Evolutionary conservation across 2,329 filamentous ascomycete species (phyloP).

Genomic region (Pseudogymnoascus sp.): DNA sequence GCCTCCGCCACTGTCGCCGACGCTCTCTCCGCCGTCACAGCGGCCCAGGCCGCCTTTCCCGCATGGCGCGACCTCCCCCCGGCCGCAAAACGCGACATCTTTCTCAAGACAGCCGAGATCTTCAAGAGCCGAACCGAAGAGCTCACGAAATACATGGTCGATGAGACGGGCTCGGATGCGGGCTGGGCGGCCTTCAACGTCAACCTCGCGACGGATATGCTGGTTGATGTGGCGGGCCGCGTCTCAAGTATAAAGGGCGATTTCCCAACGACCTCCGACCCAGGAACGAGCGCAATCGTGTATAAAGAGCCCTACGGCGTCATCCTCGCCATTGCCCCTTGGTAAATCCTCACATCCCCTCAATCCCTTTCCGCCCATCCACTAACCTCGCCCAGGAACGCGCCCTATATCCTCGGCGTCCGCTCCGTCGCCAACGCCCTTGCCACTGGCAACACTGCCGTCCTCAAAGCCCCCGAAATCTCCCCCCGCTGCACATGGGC

Average conservation of each 20-base stretch:
- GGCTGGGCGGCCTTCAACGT: constrained; percentile 38
- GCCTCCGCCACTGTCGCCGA: constrained; percentile 49
- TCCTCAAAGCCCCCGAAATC: constrained; percentile 66
- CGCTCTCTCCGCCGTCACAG: constrained; percentile 44
- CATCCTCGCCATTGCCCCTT: constrained; percentile 71
- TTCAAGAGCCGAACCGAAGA: constrained; percentile 55
- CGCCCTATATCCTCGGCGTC: constrained; percentile 47
- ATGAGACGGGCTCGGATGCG: constrained; percentile 39
- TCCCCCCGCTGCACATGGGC: constrained; percentile 58
- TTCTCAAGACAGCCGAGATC: constrained; percentile 62
- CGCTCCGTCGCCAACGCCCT: constrained; percentile 56
- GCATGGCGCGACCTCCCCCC: constrained; percentile 61
- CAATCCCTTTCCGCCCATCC: neutral
- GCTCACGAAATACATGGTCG: constrained; percentile 49
- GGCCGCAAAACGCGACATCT: constrained; percentile 56
- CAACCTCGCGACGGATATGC: constrained; percentile 29
- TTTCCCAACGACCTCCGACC: constrained; percentile 33
- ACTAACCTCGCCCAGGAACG: constrained; percentile 39
- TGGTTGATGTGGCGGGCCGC: constrained; percentile 38
- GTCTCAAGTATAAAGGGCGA: constrained; percentile 30
- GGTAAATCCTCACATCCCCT: constrained; percentile 42
- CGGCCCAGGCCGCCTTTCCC: constrained; percentile 60
- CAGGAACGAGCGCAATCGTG: constrained; percentile 54
- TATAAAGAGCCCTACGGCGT: constrained; percentile 74
- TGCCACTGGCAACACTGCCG: constrained; percentile 69